A percentile compares a stretch with the other conserved stretches of the same genome.
These are phyloP conservation scores for Miscanthus lutarioriparius DNA, from an alignment of 176 grass and related monocot species.

Conservation along the genomic window DNA sequence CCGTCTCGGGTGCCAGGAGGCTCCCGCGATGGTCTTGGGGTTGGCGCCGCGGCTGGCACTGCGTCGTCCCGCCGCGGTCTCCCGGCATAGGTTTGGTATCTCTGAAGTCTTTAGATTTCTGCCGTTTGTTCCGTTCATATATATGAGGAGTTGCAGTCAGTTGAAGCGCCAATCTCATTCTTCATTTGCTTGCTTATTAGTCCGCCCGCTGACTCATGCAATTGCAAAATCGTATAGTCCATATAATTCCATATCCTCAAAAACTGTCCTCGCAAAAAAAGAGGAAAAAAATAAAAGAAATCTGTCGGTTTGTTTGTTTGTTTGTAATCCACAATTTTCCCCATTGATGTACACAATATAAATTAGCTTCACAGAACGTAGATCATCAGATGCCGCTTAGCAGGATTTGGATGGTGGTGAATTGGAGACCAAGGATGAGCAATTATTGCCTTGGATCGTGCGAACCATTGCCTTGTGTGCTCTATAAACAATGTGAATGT, in stretches of 20 bases:
- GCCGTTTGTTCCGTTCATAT: constrained; percentile 9
- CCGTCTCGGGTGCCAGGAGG: constrained; percentile 21
- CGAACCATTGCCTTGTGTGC: not conserved
- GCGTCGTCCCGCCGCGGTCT: not conserved
- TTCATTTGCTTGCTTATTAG: not conserved
- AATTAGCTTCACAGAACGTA: not conserved
- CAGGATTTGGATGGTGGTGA: not conserved
- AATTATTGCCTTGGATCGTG: not conserved
- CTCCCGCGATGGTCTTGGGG: not conserved
- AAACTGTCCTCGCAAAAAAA: not conserved
- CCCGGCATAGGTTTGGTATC: constrained; percentile 25
- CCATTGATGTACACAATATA: not conserved
- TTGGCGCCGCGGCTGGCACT: not conserved
- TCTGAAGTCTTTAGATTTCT: not conserved
- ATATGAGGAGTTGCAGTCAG: no score
- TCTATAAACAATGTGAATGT: not conserved
- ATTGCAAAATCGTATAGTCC: not conserved
- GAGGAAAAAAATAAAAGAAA: not conserved
- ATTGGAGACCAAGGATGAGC: not conserved
- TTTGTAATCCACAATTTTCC: not conserved
- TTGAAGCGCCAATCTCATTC: not conserved
- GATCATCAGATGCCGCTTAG: not conserved
- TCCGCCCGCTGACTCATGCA: not conserved
- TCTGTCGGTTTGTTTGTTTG: not conserved
- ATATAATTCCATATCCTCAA: no score